Evolutionary conservation across 805 yeast genomes (phyloP).

Genomic region (Metschnikowia vanudenii): DNA sequence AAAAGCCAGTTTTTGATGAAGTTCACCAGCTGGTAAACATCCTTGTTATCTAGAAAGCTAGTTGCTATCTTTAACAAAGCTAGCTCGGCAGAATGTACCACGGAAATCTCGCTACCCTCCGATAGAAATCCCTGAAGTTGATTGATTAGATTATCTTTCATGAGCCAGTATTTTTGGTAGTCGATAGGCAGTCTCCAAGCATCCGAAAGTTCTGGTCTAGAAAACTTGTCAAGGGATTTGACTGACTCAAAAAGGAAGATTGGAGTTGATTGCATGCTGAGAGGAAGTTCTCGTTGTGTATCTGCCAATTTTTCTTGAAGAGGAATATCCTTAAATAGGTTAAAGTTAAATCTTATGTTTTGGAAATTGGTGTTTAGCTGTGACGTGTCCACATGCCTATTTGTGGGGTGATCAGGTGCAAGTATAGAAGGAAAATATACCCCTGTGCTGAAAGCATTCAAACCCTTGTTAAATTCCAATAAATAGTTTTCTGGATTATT

Average conservation of each 20-base stretch:
- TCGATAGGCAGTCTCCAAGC: constrained; percentile 34
- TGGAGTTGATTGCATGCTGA: constrained; percentile 34
- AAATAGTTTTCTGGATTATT: constrained; percentile 4
- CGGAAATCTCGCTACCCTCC: constrained; percentile 1
- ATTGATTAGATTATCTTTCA: constrained; percentile 30
- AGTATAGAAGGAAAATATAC: constrained; percentile 38
- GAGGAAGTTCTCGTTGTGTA: constrained; percentile 11
- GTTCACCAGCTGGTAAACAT: constrained; percentile 22
- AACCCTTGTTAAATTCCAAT: constrained; percentile 20
- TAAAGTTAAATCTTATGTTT: constrained; percentile 37
- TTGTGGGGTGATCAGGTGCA: constrained; percentile 28
- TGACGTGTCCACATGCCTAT: constrained; percentile 23
- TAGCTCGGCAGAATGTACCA: constrained; percentile 18
- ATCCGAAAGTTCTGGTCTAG: not conserved
- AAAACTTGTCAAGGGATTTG: constrained; percentile 16
- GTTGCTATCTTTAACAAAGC: constrained; percentile 18
- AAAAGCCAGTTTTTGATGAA: constrained; percentile 41
- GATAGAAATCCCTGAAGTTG: constrained; percentile 21
- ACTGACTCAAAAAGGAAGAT: constrained; percentile 27
- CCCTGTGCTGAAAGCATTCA: constrained; percentile 34
- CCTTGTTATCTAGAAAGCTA: constrained; percentile 6
- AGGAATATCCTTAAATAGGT: constrained; percentile 41
- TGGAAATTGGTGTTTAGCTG: constrained; percentile 36
- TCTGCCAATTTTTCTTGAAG: constrained; percentile 26
- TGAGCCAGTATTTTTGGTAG: constrained; percentile 34